Base-by-base conservation (phyloP, 106 monocot genomes). In the Allium fistulosum region DNA sequence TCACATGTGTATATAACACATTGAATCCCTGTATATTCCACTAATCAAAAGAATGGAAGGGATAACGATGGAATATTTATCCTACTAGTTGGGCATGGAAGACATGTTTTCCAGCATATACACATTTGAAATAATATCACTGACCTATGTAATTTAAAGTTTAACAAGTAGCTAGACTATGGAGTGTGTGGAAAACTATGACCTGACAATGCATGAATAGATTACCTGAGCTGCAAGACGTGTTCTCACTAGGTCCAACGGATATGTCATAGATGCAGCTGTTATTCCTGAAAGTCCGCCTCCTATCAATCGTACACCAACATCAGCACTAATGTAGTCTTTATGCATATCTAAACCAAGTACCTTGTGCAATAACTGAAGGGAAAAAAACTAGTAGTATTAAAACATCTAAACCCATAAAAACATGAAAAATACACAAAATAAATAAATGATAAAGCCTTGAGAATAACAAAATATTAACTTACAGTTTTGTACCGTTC, bases 261-360 rank as follows among this genome's bases (percentile, higher is more conserved):
- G 94, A 61, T 94, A 94, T 48, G 94, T 90, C 17, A 94, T 69
- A 15, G 94, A 80, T 70, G 94, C 90, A 71, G 94, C 84, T 47
- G 94, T 94, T 62, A 94, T 81, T 75, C 94, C 94, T 61, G 94
- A 73, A 59, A 94, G 70, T 53, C 90, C 94, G 69, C 94, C 94
- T 37, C 81, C 82, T 0, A 90, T 48, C 67, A 94, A 77, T 78
- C 77, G 68, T 46, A 94, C 78, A 64, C 73, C 75, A 61, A 85
- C 62, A 76, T 94, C 87, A 18, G 86, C 81, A 51, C 79, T 76
- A 4, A 68, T 63, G 78, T 65, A 74, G 61, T 85, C 78, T 53
- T 57, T 79, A 73, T 81, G 82, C 71, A 70, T 75, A 15, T 85
- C 85, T 12, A 90, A 63, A 8, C 80, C 80, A 51, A 78, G 76